Evolutionary conservation across 208 protist species (phyloP), one percentile per base, ranked within the genome.

Genomic region (Naegleria lovaniensis): DNA sequence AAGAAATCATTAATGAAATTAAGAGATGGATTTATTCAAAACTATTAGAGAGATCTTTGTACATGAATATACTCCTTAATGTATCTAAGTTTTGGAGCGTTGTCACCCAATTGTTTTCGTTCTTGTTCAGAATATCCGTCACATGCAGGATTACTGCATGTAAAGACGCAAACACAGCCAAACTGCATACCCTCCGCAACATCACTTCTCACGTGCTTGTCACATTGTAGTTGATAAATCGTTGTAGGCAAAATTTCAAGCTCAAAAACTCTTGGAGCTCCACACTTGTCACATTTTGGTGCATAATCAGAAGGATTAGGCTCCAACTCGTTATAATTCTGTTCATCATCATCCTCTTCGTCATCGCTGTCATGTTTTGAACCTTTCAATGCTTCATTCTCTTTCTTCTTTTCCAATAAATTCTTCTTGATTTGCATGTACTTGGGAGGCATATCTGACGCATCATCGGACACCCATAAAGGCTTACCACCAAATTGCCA

Each of bases 401-500:
- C 43, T 48, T 48, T 48, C 43, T 48, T 48, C 43, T 48, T 48
- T 48, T 48, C 43, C 43, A 48, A 48, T 48, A 48, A 48, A 1
- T 48, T 48, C 7, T 48, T 48, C 43, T 48, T 48, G 43, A 48
- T 1, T 48, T 48, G 36, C 6, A 33, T 9, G 19, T 33, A 43
- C 16, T 13, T 55, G 1, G 13, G 15, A 29, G 41, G n/a, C n/a
- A 88, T 38, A 88, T 52, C 29, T 43, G 29, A 67, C 3, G 75
- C 59, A 39, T 87, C 15, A n/a, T 29, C 43, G 1, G 22, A 43
- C 19, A 83, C 39, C 89, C 89, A 92, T 3, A 92, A 40, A 29
- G 89, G 90, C n/a, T 92, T 85, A 39, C 89, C 89, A 43, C 88
- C 48, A 43, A 90, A 91, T 83, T 90, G 87, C 90, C 90, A 91